Evolutionary conservation across 345 rosid genomes (phyloP), one percentile per base, ranked within the genome.

Genomic region (Linum lewisii): DNA sequence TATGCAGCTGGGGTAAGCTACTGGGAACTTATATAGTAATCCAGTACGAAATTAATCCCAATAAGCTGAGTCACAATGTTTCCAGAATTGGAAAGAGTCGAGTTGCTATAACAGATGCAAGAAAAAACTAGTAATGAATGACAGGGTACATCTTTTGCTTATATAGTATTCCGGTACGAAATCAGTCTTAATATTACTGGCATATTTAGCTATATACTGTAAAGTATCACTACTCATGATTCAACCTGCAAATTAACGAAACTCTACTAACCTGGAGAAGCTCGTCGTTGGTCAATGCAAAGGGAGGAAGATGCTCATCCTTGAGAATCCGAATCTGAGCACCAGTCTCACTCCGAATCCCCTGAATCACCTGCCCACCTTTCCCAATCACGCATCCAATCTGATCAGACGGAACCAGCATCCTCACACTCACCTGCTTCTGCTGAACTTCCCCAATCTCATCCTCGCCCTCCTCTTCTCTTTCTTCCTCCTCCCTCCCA

Each of bases 331-430:
- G 75, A 61, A 71, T 71, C 75, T 71, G 75, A 32, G 71, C 75
- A 58, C 71, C 23, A 0, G 75, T 71, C 51, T 71, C 75, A 16
- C 61, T 66, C 23, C 75, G 51, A 24, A 71, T 66, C 36, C 53
- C 66, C 75, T 71, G 75, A 71, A 71, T 71, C 13, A 71, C 75
- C 26, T 71, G 75, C 1, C 75, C 75, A 18, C 75, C 75, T 54
- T 71, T 71, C 57, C 75, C 75, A 44, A 71, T 71, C 25, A 71
- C 58, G 45, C 75, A 71, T 3, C 75, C 75, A 51, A 71, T 71
- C 63, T 71, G 75, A 66, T 71, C 75, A 19, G 75, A 29, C 6
- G 75, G 75, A 38, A 71, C 75, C 15, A 71, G 64, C 75, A 71
- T 66, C 60, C 71, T 47, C 18, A 66, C 64, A 26, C 70, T 71